Evolutionary conservation across 2,329 filamentous ascomycete genomes (phyloP).

Genomic region (Chrysoporthe austroafricana): DNA sequence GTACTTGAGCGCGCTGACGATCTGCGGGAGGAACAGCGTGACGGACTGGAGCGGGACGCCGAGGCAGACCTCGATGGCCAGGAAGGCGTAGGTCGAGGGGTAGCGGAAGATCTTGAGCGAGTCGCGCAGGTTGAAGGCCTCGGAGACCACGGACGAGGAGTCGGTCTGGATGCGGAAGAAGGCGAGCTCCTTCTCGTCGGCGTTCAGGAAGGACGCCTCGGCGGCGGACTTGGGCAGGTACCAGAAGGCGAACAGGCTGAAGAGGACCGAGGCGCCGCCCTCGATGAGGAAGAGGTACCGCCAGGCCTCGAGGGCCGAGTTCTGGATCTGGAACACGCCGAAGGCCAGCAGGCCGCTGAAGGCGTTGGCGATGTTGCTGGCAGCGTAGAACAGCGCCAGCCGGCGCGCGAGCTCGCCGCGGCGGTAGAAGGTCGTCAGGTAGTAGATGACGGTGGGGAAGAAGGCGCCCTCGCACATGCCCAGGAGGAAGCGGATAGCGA

Average conservation of each 20-base stretch:
- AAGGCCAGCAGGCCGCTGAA: conserved; percentile 63
- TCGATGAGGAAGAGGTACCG: conserved; percentile 59
- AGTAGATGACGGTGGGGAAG: conserved; percentile 67
- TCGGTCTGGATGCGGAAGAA: conserved; percentile 77
- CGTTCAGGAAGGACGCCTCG: conserved; percentile 66
- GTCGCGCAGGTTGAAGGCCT: conserved; percentile 55
- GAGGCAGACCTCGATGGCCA: conserved; percentile 61
- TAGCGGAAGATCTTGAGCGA: conserved; percentile 55
- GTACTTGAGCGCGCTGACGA: conserved; percentile 54
- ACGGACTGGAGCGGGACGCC: conserved; percentile 63
- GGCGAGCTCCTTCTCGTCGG: conserved; percentile 69
- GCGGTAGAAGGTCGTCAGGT: conserved; percentile 68
- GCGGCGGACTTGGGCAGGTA: conserved; percentile 69
- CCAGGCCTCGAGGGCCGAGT: conserved; percentile 41
- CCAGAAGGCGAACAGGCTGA: conserved; percentile 67
- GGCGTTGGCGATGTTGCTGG: conserved; percentile 66
- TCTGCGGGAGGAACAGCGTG: conserved; percentile 54
- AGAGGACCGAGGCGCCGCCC: conserved; percentile 59
- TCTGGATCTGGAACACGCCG: conserved; percentile 51
- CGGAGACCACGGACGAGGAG: conserved; percentile 64
- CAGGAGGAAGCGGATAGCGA: conserved; percentile 71
- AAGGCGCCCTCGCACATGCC: conserved; percentile 71
- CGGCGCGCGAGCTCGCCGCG: conserved; percentile 72
- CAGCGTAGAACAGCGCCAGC: conserved; percentile 66
- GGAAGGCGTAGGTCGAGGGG: conserved; percentile 53